Evolutionary conservation across 2,329 filamentous ascomycete species (phyloP), one percentile per base, ranked within the genome.

Genomic region (Diplodia corticola): DNA sequence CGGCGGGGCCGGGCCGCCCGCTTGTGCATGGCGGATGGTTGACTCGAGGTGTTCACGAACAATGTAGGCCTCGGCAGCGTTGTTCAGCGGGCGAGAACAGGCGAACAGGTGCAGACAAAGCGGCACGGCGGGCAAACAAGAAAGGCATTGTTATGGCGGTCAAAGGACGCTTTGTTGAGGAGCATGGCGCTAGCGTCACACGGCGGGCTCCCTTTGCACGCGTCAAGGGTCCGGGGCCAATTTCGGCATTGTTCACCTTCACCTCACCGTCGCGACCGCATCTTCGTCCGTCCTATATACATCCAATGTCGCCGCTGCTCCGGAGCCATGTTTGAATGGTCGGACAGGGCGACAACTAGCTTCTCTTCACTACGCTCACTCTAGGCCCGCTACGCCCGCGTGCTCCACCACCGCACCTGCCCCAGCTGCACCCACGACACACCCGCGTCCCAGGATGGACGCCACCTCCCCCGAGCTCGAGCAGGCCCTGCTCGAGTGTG

Each of bases 401-500:
- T 7, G 20, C 61, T 4, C 17, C 44, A 48, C 7, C 51, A 37
- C 44, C 33, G 22, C 50, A n/a, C 26, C 48, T 44, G n/a, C 61
- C 48, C 26, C 28, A 48, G 24, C 24, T 35, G 10, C 55, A 20
- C 26, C 28, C 3, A n/a, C 57, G 26, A 30, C 40, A 9, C 35
- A 28, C 44, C 44, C 44, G 57, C 57, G 57, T 49, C 44, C 57
- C 44, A 46, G 30, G 33, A 67, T 67, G 66, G 66, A 67, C 48
- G 46, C 59, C 20, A 67, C 65, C 5, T 61, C 66, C 13, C 53
- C 61, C 24, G 66, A 65, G 54, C 66, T 67, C 48, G 66, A 65
- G 48, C 33, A 57, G 17, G 66, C 66, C 33, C 66, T 67, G 51
- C 53, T 67, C 22, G 46, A 44, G 46, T 67, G 66, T 55, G 63